These are phyloP conservation scores for Akanthomyces lecanii DNA, from an alignment of 2,329 filamentous ascomycete species.

Conservation along the genomic window DNA sequence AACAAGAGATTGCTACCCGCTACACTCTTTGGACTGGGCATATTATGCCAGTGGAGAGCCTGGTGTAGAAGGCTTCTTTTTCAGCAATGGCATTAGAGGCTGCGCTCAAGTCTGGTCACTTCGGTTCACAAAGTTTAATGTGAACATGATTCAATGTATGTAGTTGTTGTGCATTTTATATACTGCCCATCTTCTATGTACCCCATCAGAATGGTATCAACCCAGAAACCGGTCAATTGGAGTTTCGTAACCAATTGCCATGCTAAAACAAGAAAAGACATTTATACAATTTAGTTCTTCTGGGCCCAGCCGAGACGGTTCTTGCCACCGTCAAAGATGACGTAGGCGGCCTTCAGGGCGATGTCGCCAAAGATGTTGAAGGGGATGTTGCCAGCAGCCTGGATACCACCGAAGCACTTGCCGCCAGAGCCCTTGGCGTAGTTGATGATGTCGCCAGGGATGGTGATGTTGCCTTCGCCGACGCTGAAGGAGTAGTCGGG, in stretches of 20 bases:
- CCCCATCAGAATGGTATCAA: background rate
- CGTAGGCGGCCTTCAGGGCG: constrained; percentile 58
- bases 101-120: no score
- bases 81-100: no score
- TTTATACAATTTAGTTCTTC: constrained; percentile 9
- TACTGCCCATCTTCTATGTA: background rate
- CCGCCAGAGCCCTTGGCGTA: constrained; percentile 47
- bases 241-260: background rate
- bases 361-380: constrained; percentile 61
- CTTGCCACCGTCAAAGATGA: constrained; percentile 53
- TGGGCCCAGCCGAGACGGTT: constrained; percentile 39
- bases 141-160: background rate
- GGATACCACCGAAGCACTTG: constrained; percentile 65
- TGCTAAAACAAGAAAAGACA: background rate
- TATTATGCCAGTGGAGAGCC: no score
- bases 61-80: no score
- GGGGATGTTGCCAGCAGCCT: constrained; percentile 42
- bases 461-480: constrained; percentile 51
- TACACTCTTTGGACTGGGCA: no score
- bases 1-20: no score
- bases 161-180: background rate
- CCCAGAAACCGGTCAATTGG: background rate
- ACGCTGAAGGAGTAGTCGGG: constrained; percentile 52
- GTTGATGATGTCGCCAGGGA: constrained; percentile 52
- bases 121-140: no score